phyloP scores from a whole-genome alignment of 768 basidiomycete species.

The Calocera cornea region DNA sequence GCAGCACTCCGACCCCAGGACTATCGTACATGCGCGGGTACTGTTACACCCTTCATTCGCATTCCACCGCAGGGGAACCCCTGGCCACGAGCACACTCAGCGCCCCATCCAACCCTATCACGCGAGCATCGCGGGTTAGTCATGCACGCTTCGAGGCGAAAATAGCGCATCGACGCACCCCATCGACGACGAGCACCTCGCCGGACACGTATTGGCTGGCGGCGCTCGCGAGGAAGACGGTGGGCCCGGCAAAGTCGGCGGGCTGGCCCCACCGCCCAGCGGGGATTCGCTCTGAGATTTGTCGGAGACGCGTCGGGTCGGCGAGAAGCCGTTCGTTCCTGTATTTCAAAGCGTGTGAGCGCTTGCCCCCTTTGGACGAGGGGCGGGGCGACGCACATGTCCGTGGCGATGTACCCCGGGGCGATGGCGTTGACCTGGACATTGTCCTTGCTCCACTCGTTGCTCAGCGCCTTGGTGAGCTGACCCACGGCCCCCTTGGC shows the following conservation, averaged over 20 bases:
- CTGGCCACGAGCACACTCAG: neutral
- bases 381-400: no score
- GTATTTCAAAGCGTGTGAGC: conserved; percentile 14
- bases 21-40: neutral
- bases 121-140: neutral
- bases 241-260: conserved; percentile 57
- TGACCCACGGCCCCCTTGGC: conserved; percentile 72
- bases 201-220: conserved; percentile 64
- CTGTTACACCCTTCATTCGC: neutral
- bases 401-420: conserved; percentile 79
- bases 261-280: conserved; percentile 59
- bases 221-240: conserved; percentile 53
- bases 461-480: conserved; percentile 77
- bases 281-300: conserved; percentile 64
- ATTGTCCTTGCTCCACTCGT: conserved; percentile 83
- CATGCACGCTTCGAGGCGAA: neutral
- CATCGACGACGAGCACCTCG: conserved; percentile 57
- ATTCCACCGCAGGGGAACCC: neutral
- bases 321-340: conserved; percentile 54
- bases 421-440: conserved; percentile 81
- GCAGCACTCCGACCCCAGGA: neutral
- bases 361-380: no score
- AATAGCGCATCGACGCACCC: conserved; percentile 34
- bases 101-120: conserved; percentile 16
- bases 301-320: conserved; percentile 50